Evolutionary conservation across 768 basidiomycete species (phyloP).

Genomic region (Calvatia gigantea): DNA sequence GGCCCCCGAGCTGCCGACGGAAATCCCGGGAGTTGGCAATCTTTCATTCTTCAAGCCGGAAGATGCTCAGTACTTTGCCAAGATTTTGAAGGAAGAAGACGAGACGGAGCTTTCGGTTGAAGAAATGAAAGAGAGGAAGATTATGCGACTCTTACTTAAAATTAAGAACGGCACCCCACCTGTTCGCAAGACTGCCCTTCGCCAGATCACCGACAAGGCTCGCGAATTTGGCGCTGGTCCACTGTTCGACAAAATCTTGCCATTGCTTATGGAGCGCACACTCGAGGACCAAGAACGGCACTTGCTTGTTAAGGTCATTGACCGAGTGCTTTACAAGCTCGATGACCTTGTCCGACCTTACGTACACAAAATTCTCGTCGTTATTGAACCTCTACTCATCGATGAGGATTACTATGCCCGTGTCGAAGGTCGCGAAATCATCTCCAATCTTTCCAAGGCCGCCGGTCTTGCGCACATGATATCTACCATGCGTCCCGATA

Average conservation of each 20-base stretch:
- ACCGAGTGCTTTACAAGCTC: conserved; percentile 96
- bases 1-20: conserved; percentile 90
- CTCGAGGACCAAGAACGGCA: conserved; percentile 99
- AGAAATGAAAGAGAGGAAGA: conserved; percentile 99
- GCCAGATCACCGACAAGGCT: conserved; percentile 99
- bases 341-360: conserved; percentile 99
- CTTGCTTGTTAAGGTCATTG: conserved; percentile 97
- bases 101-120: conserved; percentile 91
- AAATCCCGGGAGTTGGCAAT: conserved; percentile 96
- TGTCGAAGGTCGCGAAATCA: conserved; percentile 98
- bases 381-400: conserved; percentile 97
- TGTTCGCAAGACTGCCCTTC: conserved; percentile 93
- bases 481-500: conserved; percentile 99
- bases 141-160: conserved; percentile 95
- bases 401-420: conserved; percentile 97
- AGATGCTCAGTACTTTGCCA: conserved; percentile 97
- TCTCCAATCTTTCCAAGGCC: conserved; percentile 97
- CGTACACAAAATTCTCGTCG: conserved; percentile 98
- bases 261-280: conserved; percentile 95
- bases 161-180: conserved; percentile 99
- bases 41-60: conserved; percentile 98
- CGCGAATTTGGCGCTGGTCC: conserved; percentile 98
- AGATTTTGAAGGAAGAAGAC: conserved; percentile 93
- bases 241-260: conserved; percentile 97
- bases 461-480: conserved; percentile 99